Evolutionary conservation across 495 filamentous ascomycete species (phyloP).

Genomic region (Xylaria sp.): DNA sequence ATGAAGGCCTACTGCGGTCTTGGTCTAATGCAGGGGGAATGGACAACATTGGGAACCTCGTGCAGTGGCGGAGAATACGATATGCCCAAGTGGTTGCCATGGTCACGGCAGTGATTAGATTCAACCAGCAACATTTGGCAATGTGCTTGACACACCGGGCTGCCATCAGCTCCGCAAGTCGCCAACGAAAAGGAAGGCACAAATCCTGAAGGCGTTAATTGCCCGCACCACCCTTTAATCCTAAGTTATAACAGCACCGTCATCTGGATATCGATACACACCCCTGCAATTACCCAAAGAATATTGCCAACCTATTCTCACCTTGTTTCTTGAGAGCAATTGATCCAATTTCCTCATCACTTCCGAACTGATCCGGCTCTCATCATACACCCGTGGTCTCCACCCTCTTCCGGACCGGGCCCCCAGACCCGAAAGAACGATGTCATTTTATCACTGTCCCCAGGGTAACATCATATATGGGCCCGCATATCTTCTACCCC

Average conservation of each 20-base stretch:
- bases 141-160: not conserved
- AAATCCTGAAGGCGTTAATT: not conserved
- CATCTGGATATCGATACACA: not conserved
- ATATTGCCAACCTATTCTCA: not conserved
- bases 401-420: not conserved
- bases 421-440: not conserved
- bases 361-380: not conserved
- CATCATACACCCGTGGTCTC: not conserved
- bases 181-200: not conserved
- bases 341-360: not conserved
- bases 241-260: not conserved
- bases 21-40: not conserved
- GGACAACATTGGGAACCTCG: not conserved
- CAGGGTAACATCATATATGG: not conserved
- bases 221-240: not conserved
- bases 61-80: not conserved
- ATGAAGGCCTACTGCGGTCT: not conserved
- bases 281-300: not conserved
- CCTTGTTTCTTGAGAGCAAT: not conserved
- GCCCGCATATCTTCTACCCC: conserved; percentile 7
- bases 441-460: not conserved
- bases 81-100: not conserved
- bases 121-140: not conserved
- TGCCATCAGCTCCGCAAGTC: not conserved
- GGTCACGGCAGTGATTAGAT: not conserved